Evolutionary conservation across 768 basidiomycete genomes (phyloP).

Genomic region (Psilocybe cubensis): DNA sequence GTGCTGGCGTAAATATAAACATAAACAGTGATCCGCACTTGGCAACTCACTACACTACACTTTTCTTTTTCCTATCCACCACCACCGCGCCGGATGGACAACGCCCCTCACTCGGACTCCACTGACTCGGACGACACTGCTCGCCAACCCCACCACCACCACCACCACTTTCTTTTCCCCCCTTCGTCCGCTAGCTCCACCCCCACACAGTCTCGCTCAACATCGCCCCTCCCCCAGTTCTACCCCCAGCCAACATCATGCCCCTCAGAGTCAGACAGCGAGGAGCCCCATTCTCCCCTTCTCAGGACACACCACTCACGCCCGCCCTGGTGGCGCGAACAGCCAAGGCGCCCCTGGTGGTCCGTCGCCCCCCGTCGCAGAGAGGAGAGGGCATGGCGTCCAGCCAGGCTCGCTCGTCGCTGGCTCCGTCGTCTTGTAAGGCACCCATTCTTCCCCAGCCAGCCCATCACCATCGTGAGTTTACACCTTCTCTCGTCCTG

Average conservation of each 20-base stretch:
- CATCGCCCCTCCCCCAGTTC: slow-evolving; percentile 63
- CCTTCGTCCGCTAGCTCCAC: slow-evolving; percentile 49
- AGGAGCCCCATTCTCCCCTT: slow-evolving; percentile 52
- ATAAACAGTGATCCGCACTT: slow-evolving; percentile 7
- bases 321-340: slow-evolving; percentile 45
- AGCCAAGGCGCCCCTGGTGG: slow-evolving; percentile 61
- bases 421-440: slow-evolving; percentile 59
- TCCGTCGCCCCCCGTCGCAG: slow-evolving; percentile 46
- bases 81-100: slow-evolving; percentile 13
- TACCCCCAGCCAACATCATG: slow-evolving; percentile 54
- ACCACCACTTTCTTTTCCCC: slow-evolving; percentile 37
- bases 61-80: too few species aligned
- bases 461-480: slow-evolving; percentile 81
- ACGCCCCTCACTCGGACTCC: slow-evolving; percentile 30
- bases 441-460: slow-evolving; percentile 78
- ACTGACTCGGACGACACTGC: slow-evolving; percentile 48
- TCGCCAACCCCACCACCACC: slow-evolving; percentile 30
- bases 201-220: slow-evolving; percentile 64
- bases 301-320: slow-evolving; percentile 33
- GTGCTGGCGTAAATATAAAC: background rate
- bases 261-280: slow-evolving; percentile 65
- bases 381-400: slow-evolving; percentile 50
- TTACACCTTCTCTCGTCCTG: slow-evolving; percentile 4
- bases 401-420: slow-evolving; percentile 56
- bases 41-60: slow-evolving; percentile 4